A percentile compares a stretch with the other conserved stretches of the same genome.
phyloP scores from a whole-genome alignment of 345 rosid genomes.

The Populus pruinosa region DNA sequence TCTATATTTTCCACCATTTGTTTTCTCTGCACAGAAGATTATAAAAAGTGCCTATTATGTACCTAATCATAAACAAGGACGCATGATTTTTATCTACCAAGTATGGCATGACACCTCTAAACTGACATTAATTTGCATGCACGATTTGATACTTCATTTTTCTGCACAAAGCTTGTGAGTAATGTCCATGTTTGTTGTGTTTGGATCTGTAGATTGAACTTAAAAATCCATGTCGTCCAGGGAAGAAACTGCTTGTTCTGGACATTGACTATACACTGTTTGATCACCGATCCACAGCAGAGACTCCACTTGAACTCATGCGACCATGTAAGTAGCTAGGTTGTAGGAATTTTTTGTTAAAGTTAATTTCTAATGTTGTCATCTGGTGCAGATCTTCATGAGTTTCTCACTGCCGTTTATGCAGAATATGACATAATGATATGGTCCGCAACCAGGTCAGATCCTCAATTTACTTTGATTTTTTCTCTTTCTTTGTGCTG shows the following conservation, averaged over 20 bases:
- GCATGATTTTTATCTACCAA: not conserved
- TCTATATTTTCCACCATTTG: not conserved
- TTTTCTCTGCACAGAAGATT: not conserved
- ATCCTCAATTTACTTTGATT: not conserved
- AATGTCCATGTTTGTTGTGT: not conserved
- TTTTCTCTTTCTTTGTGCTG: not conserved
- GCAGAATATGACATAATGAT: slow-evolving; percentile 91
- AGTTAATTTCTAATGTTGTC: slow-evolving; percentile 3
- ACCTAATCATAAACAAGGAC: not conserved
- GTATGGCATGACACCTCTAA: not conserved
- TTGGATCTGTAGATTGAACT: slow-evolving; percentile 54
- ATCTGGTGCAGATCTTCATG: slow-evolving; percentile 75
- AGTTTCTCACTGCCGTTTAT: slow-evolving; percentile 89
- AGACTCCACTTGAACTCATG: slow-evolving; percentile 88
- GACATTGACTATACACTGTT: slow-evolving; percentile 94
- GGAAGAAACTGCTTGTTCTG: slow-evolving; percentile 85
- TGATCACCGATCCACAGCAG: slow-evolving; percentile 93
- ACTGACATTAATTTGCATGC: not conserved
- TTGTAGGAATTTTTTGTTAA: not conserved
- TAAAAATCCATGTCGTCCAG: slow-evolving; percentile 69
- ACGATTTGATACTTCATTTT: not conserved
- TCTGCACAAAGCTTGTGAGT: not conserved
- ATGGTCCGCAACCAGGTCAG: slow-evolving; percentile 95
- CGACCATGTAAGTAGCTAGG: slow-evolving; percentile 67
- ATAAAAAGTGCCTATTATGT: not conserved